Percentiles rank a stretch among this genome's conserved stretches.
Evolutionary conservation across 305 asterid species (phyloP).

Genomic region (Fraxinus platypoda): DNA sequence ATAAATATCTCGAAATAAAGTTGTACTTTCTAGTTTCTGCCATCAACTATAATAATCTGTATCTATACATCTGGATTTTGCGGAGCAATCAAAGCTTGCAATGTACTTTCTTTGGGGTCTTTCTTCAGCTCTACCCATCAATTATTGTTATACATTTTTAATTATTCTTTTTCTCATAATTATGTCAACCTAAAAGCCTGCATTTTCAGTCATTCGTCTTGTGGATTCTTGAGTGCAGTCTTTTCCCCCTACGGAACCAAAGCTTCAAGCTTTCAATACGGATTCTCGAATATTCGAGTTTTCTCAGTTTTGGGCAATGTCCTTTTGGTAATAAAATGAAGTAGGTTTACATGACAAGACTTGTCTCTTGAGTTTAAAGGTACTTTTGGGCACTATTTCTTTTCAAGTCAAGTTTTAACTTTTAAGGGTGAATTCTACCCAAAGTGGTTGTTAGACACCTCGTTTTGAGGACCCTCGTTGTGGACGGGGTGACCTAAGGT

Average conservation of each 20-base stretch:
- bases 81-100: neutral
- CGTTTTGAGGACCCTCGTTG: neutral
- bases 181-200: too few species aligned
- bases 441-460: neutral
- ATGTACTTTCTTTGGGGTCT: neutral
- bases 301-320: neutral
- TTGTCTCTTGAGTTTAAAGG: neutral
- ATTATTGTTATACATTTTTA: neutral
- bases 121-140: neutral
- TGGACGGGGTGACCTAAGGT: neutral
- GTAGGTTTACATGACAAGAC: neutral
- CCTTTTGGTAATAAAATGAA: neutral
- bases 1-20: neutral
- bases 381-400: neutral
- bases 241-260: neutral
- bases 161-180: too few species aligned
- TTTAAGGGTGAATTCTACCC: neutral
- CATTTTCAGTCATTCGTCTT: neutral
- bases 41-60: neutral
- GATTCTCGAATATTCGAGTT: neutral
- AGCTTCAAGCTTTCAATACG: neutral
- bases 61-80: neutral
- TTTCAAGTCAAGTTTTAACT: too few species aligned
- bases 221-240: neutral
- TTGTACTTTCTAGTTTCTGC: neutral